phyloP scores from a whole-genome alignment of 2,329 filamentous ascomycete genomes.

The Diaporthe nobilis region DNA sequence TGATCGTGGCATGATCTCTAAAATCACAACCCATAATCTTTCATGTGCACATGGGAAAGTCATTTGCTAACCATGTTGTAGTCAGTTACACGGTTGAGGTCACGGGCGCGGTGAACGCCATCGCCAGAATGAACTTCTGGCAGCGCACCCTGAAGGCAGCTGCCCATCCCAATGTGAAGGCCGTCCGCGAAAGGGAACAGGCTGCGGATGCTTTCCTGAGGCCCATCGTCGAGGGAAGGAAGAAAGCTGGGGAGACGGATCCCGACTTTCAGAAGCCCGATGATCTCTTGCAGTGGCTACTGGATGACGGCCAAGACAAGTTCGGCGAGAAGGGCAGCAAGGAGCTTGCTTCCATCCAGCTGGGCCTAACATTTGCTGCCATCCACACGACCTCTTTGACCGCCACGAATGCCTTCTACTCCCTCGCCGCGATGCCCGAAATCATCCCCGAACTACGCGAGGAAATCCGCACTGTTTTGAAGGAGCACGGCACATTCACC shows the following conservation, averaged over 20 bases:
- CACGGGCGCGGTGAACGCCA: slow-evolving; percentile 52
- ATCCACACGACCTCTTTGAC: slow-evolving; percentile 66
- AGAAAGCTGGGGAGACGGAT: slow-evolving; percentile 44
- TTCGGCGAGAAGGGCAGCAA: slow-evolving; percentile 50
- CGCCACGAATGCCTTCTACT: slow-evolving; percentile 64
- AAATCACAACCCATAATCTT: neutral
- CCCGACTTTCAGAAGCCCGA: slow-evolving; percentile 53
- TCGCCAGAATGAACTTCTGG: slow-evolving; percentile 50
- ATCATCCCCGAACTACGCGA: slow-evolving; percentile 65
- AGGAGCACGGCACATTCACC: slow-evolving; percentile 50
- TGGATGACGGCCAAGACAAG: slow-evolving; percentile 54
- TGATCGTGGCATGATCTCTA: neutral
- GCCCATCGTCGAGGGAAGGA: slow-evolving; percentile 53
- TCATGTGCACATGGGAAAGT: neutral
- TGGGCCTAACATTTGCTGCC: slow-evolving; percentile 62
- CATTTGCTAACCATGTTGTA: neutral
- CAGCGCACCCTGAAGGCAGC: slow-evolving; percentile 52
- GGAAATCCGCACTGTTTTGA: slow-evolving; percentile 60
- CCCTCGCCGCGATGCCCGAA: slow-evolving; percentile 65
- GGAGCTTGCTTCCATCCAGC: slow-evolving; percentile 58
- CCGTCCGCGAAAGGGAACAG: slow-evolving; percentile 49
- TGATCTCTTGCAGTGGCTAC: slow-evolving; percentile 64
- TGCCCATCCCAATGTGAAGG: slow-evolving; percentile 53
- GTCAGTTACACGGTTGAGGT: slow-evolving; percentile 62
- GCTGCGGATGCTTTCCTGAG: slow-evolving; percentile 53